phyloP scores from a whole-genome alignment of 495 filamentous ascomycete genomes.

The Penicillium subrubescens region DNA sequence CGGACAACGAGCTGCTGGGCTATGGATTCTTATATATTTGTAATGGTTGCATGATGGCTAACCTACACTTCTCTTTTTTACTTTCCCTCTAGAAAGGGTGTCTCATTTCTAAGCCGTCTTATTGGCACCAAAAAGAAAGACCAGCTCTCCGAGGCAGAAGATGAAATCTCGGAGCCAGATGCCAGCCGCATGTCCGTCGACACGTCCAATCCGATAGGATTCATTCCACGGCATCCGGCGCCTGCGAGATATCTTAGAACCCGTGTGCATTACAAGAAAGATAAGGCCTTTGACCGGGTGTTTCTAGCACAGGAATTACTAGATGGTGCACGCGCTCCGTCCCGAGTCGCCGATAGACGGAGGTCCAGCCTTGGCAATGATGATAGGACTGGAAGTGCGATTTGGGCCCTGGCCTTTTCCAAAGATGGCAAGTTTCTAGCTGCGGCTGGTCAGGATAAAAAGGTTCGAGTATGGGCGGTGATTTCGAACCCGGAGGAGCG shows the following conservation, averaged over 20 bases:
- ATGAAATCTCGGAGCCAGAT: conserved; percentile 73
- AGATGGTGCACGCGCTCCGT: conserved; percentile 29
- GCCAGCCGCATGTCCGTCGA: conserved; percentile 74
- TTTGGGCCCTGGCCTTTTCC: conserved; percentile 93
- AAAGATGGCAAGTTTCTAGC: conserved; percentile 91
- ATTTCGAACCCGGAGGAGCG: conserved; percentile 82
- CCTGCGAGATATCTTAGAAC: conserved; percentile 92
- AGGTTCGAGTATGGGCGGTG: conserved; percentile 90
- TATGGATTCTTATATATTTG: background rate
- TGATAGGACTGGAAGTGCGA: conserved; percentile 52
- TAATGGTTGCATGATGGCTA: background rate
- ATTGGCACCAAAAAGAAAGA: conserved; percentile 76
- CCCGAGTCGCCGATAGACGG: conserved; percentile 28
- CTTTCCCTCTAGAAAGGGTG: conserved; percentile 64
- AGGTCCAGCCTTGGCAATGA: conserved; percentile 38
- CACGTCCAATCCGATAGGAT: conserved; percentile 82
- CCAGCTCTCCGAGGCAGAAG: conserved; percentile 51
- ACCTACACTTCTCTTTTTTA: background rate
- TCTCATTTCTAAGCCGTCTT: conserved; percentile 90
- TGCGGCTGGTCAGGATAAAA: conserved; percentile 81
- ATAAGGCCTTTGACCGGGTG: conserved; percentile 78
- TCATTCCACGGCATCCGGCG: conserved; percentile 83
- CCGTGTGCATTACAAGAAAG: conserved; percentile 76
- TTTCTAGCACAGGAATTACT: conserved; percentile 88
- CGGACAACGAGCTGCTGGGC: background rate